phyloP scores from a whole-genome alignment of 495 filamentous ascomycete species.

The Hypoxylon fuscum region DNA sequence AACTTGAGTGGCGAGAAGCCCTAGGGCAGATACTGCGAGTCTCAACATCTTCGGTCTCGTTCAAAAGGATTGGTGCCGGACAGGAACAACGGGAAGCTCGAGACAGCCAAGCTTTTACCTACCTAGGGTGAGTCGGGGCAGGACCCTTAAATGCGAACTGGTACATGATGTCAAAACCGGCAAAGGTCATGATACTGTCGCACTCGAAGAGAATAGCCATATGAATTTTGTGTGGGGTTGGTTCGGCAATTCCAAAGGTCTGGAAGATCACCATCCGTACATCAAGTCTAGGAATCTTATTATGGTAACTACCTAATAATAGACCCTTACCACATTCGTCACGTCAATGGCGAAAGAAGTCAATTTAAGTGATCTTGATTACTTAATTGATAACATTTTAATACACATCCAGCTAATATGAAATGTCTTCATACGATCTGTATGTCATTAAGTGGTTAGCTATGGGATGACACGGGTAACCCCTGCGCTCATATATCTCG shows the following conservation, averaged over 20 bases:
- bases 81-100: slow-evolving; percentile 2
- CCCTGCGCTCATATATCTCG: no score
- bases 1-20: slow-evolving; percentile 31
- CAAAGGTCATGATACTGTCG: slow-evolving; percentile 38
- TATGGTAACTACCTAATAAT: slow-evolving; percentile 20
- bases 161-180: slow-evolving; percentile 33
- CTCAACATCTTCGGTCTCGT: slow-evolving; percentile 33
- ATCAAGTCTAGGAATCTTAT: slow-evolving; percentile 28
- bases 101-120: slow-evolving; percentile 2
- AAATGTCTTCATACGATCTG: no score
- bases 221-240: slow-evolving; percentile 42
- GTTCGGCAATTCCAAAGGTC: slow-evolving; percentile 43
- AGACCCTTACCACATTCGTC: slow-evolving; percentile 11
- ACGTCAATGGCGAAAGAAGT: slow-evolving; percentile 6
- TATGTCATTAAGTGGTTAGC: no score
- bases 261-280: slow-evolving; percentile 42
- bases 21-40: slow-evolving; percentile 30
- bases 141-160: slow-evolving; percentile 29
- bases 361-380: slow-evolving; percentile 1
- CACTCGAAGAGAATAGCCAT: slow-evolving; percentile 45
- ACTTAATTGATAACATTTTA: slow-evolving; percentile 16
- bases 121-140: slow-evolving; percentile 24
- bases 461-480: no score
- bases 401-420: no score
- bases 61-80: slow-evolving; percentile 6